A percentile compares a stretch with the other conserved stretches of the same genome.
Evolutionary conservation across 169 alveolate species (phyloP).

Genomic region (Cryptosporidium parvum): DNA sequence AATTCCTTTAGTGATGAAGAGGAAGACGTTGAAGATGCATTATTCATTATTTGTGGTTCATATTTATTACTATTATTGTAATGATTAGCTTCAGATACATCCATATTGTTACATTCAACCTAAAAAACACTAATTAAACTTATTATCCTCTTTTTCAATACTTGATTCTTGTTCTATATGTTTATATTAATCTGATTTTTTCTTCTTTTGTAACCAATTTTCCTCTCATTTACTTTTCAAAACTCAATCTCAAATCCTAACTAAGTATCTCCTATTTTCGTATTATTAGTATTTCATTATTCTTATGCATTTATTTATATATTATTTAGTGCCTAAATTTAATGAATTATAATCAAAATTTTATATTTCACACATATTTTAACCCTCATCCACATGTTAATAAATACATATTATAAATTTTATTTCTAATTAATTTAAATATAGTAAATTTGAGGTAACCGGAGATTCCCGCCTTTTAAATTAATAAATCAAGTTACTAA

Average conservation of each 20-base stretch:
- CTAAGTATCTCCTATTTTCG: no score
- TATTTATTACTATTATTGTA: neutral
- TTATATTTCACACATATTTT: no score
- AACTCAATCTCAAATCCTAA: neutral
- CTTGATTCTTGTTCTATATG: conserved; percentile 27
- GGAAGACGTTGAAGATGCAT: neutral
- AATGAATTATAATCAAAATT: no score
- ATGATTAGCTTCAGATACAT: neutral
- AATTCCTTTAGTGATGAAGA: conserved; percentile 18
- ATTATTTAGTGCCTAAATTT: neutral
- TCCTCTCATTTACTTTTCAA: neutral
- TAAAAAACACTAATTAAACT: neutral
- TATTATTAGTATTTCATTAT: neutral
- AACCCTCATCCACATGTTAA: neutral
- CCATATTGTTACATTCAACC: neutral
- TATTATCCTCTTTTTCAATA: conserved; percentile 21
- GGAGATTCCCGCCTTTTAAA: neutral
- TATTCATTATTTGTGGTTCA: neutral
- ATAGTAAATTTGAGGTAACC: neutral
- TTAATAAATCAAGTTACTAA: neutral
- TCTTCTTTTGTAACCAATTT: neutral
- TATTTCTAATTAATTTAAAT: no score
- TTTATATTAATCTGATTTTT: neutral
- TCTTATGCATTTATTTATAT: no score
- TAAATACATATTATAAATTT: no score